phyloP scores from a whole-genome alignment of 805 yeast genomes.

The Metschnikowia drakensbergensis region DNA sequence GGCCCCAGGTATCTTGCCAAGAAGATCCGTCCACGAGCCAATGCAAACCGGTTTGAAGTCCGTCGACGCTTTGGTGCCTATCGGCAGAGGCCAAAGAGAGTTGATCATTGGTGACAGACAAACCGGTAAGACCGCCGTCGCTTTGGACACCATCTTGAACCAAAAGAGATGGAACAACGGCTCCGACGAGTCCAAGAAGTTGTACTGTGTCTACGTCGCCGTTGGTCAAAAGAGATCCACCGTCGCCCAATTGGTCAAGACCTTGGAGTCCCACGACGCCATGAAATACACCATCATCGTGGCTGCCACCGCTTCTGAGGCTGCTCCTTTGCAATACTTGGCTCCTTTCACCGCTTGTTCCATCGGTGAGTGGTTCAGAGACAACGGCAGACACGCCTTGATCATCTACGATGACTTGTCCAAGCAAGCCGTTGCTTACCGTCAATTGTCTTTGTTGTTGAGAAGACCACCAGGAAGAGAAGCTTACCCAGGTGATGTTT shows the following conservation, averaged over 20 bases:
- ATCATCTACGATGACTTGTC: constrained; percentile 97
- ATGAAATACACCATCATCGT: constrained; percentile 96
- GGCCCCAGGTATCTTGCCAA: constrained; percentile 99
- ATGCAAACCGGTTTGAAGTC: constrained; percentile 99
- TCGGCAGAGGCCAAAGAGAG: constrained; percentile 99
- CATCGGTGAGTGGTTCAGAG: constrained; percentile 99
- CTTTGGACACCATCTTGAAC: constrained; percentile 95
- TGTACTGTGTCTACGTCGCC: constrained; percentile 99
- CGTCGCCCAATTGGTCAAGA: constrained; percentile 98
- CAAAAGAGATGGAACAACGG: constrained; percentile 99
- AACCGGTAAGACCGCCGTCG: constrained; percentile 99
- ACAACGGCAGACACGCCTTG: constrained; percentile 96
- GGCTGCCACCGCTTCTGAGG: constrained; percentile 99
- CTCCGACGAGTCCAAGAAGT: constrained; percentile 91
- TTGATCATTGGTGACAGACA: constrained; percentile 99
- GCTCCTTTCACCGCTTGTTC: constrained; percentile 99
- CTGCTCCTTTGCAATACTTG: constrained; percentile 99
- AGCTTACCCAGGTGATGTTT: constrained; percentile 96
- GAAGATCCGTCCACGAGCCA: constrained; percentile 98
- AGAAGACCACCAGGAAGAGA: constrained; percentile 98
- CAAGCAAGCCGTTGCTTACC: constrained; percentile 99
- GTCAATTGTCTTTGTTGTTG: constrained; percentile 95
- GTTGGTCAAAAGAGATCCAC: constrained; percentile 99
- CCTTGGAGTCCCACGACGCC: constrained; percentile 97
- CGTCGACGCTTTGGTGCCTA: constrained; percentile 97